Evolutionary conservation across 2,329 filamentous ascomycete genomes (phyloP).

Genomic region (Alternaria triticimaculans): DNA sequence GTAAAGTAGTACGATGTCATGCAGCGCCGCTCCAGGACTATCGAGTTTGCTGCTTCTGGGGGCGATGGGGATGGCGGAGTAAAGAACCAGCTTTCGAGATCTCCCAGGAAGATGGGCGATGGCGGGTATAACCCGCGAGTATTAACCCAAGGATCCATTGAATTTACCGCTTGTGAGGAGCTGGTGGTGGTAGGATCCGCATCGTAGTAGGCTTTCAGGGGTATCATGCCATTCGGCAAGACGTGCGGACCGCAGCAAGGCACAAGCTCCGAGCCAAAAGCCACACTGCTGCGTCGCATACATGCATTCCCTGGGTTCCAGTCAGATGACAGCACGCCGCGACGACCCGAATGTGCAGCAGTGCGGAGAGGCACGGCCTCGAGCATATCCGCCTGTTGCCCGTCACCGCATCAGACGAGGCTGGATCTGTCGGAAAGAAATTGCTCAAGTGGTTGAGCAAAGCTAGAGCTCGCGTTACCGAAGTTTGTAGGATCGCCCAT

Average conservation of each 20-base stretch:
- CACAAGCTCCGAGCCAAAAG: slow-evolving; percentile 6
- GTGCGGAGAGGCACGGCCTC: not conserved
- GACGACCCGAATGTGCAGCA: not conserved
- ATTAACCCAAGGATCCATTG: slow-evolving; percentile 16
- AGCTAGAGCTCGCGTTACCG: slow-evolving; percentile 10
- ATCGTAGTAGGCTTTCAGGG: slow-evolving; percentile 15
- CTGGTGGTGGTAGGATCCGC: slow-evolving; percentile 14
- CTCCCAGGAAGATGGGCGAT: slow-evolving; percentile 3
- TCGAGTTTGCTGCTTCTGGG: not conserved
- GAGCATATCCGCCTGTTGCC: not conserved
- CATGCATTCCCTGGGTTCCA: slow-evolving; percentile 14
- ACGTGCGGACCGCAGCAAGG: slow-evolving; percentile 7
- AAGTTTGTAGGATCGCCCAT: slow-evolving; percentile 9
- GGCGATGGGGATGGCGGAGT: not conserved
- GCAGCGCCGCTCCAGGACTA: slow-evolving; percentile 1
- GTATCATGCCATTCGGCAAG: slow-evolving; percentile 13
- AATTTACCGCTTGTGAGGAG: slow-evolving; percentile 17
- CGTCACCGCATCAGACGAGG: not conserved
- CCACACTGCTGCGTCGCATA: slow-evolving; percentile 13
- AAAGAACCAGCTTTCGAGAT: not conserved
- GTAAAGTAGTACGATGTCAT: slow-evolving; percentile 8
- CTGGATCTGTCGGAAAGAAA: not conserved
- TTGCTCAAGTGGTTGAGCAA: slow-evolving; percentile 4
- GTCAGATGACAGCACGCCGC: not conserved
- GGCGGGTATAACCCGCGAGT: slow-evolving; percentile 7